Evolutionary conservation across 306 rosid genomes (phyloP).

Genomic region (Lupinus albus): DNA sequence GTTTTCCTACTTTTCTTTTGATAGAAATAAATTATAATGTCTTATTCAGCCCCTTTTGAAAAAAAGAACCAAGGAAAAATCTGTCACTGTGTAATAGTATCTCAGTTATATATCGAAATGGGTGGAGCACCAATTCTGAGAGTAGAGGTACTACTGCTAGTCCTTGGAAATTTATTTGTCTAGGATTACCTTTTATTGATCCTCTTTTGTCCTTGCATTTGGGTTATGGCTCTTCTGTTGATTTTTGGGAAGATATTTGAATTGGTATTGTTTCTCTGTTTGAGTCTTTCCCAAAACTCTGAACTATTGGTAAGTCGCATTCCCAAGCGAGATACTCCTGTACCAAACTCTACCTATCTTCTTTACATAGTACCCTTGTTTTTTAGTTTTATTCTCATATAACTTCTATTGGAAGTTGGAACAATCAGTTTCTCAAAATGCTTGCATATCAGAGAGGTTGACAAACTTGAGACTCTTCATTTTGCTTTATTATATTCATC

Average conservation of each 20-base stretch:
- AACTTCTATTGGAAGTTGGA: not conserved
- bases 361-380: no score
- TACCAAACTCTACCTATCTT: no score
- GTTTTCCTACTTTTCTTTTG: conserved; percentile 9
- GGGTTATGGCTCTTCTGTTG: not conserved
- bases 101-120: not conserved
- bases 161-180: not conserved
- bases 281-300: not conserved
- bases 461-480: not conserved
- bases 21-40: conserved; percentile 5
- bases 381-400: no score
- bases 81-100: not conserved
- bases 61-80: no score
- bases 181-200: not conserved
- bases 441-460: not conserved
- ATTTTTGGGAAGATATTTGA: not conserved
- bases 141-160: not conserved
- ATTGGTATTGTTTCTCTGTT: not conserved
- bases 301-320: not conserved
- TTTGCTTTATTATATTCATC: not conserved
- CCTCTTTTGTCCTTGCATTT: not conserved
- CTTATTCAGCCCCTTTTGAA: conserved; percentile 6
- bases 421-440: not conserved
- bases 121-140: not conserved
- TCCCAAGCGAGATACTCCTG: no score